Evolutionary conservation across 1,284 basidiomycete genomes (phyloP).

Genomic region (Tylopilus sp.): DNA sequence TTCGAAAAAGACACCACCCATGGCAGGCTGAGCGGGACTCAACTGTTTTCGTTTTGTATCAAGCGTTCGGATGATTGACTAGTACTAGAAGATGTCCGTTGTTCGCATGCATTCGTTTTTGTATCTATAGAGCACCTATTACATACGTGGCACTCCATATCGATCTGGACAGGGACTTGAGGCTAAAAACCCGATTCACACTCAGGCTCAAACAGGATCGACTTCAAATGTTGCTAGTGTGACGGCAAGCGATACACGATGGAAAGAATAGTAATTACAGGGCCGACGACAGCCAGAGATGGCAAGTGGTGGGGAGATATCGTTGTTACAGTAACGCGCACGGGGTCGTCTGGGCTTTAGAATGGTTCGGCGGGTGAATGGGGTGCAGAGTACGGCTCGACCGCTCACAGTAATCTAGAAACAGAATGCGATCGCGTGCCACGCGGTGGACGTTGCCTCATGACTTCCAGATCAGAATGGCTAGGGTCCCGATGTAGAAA

Average conservation of each 20-base stretch:
- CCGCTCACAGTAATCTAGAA: conserved; percentile 28
- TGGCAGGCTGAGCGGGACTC: conserved; percentile 29
- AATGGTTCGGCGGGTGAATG: conserved; percentile 1
- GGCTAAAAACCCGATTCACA: no score
- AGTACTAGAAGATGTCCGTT: conserved; percentile 16
- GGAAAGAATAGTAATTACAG: conserved; percentile 25
- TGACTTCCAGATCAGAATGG: conserved; percentile 94
- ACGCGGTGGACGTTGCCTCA: conserved; percentile 35
- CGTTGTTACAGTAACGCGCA: conserved; percentile 24
- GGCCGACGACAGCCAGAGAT: conserved; percentile 6
- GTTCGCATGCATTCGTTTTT: conserved; percentile 26
- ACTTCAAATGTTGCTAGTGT: neutral
- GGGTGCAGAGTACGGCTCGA: neutral
- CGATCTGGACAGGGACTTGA: neutral
- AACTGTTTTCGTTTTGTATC: conserved; percentile 11
- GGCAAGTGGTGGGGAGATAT: conserved; percentile 14
- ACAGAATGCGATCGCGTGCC: conserved; percentile 9
- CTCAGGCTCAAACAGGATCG: neutral
- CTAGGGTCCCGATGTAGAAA: conserved; percentile 87
- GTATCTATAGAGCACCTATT: conserved; percentile 10
- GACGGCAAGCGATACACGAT: conserved; percentile 19
- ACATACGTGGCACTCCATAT: neutral
- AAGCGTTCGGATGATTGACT: neutral
- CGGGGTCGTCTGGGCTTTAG: conserved; percentile 14
- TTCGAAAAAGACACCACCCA: conserved; percentile 26